Percentiles rank a stretch among this genome's conserved stretches.
Conservation (phyloP, 2,329 filamentous ascomycete species). For the Colletotrichum simmondsii region DNA sequence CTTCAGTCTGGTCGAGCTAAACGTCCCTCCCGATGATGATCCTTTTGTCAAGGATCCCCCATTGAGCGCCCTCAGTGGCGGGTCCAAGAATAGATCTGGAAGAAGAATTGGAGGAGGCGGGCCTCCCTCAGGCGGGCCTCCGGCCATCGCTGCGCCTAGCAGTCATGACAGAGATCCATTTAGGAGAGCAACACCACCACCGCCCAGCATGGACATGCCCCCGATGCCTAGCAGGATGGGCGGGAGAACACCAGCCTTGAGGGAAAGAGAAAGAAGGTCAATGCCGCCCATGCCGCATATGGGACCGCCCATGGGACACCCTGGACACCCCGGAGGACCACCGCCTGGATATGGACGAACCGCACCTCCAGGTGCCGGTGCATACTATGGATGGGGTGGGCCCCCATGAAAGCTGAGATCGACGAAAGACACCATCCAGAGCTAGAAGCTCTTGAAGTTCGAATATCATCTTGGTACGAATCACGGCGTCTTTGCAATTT, state of each 20-base stretch:
- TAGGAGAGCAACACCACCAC: conserved; percentile 51
- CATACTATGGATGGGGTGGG: conserved; percentile 24
- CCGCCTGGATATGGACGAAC: conserved; percentile 24
- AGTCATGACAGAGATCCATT: conserved; percentile 45
- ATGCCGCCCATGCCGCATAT: conserved; percentile 15
- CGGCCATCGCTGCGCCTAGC: conserved; percentile 49
- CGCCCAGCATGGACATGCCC: conserved; percentile 29
- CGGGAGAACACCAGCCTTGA: conserved; percentile 51
- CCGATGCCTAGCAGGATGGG: conserved; percentile 38
- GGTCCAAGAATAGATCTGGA: conserved; percentile 53
- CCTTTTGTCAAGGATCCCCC: conserved; percentile 69
- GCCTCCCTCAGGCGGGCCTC: conserved; percentile 36
- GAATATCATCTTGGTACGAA: conserved; percentile 7
- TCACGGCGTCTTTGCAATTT: background rate
- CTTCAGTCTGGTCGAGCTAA: conserved; percentile 76
- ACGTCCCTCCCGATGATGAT: conserved; percentile 72
- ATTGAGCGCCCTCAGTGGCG: conserved; percentile 61
- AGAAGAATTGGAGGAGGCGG: conserved; percentile 42
- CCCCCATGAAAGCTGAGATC: background rate
- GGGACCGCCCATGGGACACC: background rate
- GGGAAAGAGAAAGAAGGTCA: conserved; percentile 29
- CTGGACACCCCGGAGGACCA: conserved; percentile 20
- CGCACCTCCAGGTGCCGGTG: conserved; percentile 12
- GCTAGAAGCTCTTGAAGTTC: background rate
- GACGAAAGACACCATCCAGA: background rate